Evolutionary conservation across 192 early-diverging fungal genomes (phyloP).

Genomic region (Coemansia sp.): DNA sequence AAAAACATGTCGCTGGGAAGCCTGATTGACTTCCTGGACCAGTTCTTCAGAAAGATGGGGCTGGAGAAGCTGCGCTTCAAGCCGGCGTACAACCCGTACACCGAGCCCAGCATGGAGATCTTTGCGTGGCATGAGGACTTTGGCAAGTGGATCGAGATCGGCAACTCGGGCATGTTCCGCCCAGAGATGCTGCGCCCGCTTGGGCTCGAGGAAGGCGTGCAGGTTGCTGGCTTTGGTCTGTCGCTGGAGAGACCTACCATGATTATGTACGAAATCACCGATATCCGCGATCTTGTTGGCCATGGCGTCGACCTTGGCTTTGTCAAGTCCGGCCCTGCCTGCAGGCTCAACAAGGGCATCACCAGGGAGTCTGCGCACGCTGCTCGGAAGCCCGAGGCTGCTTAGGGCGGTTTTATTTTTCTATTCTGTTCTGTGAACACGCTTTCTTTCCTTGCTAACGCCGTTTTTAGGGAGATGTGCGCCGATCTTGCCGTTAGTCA

Average conservation of each 20-base stretch:
- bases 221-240: slow-evolving; percentile 97
- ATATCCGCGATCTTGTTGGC: slow-evolving; percentile 93
- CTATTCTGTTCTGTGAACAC: background rate
- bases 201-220: slow-evolving; percentile 91
- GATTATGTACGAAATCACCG: slow-evolving; percentile 93
- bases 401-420: slow-evolving; percentile 4
- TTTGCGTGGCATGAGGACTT: slow-evolving; percentile 94
- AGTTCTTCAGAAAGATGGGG: slow-evolving; percentile 98
- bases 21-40: slow-evolving; percentile 93
- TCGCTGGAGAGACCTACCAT: slow-evolving; percentile 97
- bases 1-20: slow-evolving; percentile 92
- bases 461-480: too few relatives aligned
- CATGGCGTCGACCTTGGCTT: slow-evolving; percentile 91
- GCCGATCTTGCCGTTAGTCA: background rate
- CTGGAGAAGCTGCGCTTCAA: slow-evolving; percentile 93
- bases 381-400: background rate
- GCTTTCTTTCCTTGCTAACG: too few relatives aligned
- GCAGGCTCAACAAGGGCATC: slow-evolving; percentile 81
- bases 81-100: slow-evolving; percentile 99
- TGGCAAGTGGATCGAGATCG: slow-evolving; percentile 91
- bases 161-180: slow-evolving; percentile 99
- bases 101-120: slow-evolving; percentile 99
- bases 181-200: slow-evolving; percentile 97
- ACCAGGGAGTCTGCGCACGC: slow-evolving; percentile 33
- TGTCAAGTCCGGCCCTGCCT: slow-evolving; percentile 87